A percentile compares a stretch with the other conserved stretches of the same genome.
These are phyloP conservation scores for Hanseniaspora sp. DNA, from an alignment of 1,139 yeast species.

Conservation along the genomic window DNA sequence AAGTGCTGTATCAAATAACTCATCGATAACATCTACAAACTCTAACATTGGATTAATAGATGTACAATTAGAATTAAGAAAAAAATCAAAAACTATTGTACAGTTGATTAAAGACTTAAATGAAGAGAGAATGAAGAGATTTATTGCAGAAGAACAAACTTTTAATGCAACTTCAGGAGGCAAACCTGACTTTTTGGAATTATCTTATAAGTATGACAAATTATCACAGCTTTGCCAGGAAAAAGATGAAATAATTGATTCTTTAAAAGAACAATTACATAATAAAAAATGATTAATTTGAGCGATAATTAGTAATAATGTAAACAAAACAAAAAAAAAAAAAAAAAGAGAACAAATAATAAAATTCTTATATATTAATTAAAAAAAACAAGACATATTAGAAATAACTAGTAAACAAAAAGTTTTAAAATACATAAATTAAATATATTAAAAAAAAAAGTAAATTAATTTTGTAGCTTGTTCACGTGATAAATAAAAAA, in stretches of 20 bases:
- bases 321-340: background rate
- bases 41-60: conserved; percentile 17
- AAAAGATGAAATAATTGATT: conserved; percentile 36
- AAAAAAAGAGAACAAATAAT: no score
- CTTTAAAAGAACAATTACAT: conserved; percentile 18
- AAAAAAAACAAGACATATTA: no score
- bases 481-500: no score
- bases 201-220: conserved; percentile 48
- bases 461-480: no score
- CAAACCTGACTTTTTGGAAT: conserved; percentile 43
- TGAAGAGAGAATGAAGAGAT: conserved; percentile 54
- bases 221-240: conserved; percentile 38
- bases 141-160: conserved; percentile 60
- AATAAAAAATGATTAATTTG: background rate
- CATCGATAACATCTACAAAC: background rate
- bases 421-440: no score
- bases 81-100: conserved; percentile 39
- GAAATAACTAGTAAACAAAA: no score
- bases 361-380: no score
- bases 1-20: conserved; percentile 15
- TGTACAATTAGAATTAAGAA: conserved; percentile 32
- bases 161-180: conserved; percentile 45
- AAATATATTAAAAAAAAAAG: no score
- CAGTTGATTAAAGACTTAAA: conserved; percentile 48
- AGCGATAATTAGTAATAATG: background rate